phyloP scores from a whole-genome alignment of 257 asterid genomes.

The Jasminum sambac region DNA sequence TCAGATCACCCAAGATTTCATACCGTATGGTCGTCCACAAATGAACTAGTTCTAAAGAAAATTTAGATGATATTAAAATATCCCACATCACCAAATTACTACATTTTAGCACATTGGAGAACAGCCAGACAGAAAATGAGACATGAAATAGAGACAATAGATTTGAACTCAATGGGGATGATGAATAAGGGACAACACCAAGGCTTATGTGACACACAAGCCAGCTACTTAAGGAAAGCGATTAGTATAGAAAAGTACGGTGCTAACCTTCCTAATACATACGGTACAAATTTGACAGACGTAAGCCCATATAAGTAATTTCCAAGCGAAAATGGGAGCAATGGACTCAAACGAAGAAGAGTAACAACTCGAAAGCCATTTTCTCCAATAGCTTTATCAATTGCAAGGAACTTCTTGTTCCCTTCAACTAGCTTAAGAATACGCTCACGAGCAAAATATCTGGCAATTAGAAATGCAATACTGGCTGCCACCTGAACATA shows the following conservation, averaged over 20 bases:
- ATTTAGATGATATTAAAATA: no score
- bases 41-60: neutral
- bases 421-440: conserved; percentile 96
- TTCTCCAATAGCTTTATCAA: conserved; percentile 96
- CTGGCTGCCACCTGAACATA: conserved; percentile 85
- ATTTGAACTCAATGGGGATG: no score
- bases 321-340: conserved; percentile 96
- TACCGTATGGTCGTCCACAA: neutral
- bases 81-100: no score
- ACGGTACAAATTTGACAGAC: conserved; percentile 89
- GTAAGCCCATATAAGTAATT: conserved; percentile 95
- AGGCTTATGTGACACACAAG: neutral
- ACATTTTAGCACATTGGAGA: no score
- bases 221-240: conserved; percentile 12
- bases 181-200: neutral
- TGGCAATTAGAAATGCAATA: conserved; percentile 84
- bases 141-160: no score
- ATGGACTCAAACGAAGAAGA: conserved; percentile 97
- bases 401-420: conserved; percentile 89
- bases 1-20: neutral
- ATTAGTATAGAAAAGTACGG: conserved; percentile 11
- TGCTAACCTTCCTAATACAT: conserved; percentile 85
- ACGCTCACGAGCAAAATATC: conserved; percentile 98
- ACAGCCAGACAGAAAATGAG: no score
- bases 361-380: conserved; percentile 91